Percentiles rank a stretch among this genome's conserved stretches.
Conservation (phyloP, 345 rosid genomes). For the Sonneratia caseolaris region DNA sequence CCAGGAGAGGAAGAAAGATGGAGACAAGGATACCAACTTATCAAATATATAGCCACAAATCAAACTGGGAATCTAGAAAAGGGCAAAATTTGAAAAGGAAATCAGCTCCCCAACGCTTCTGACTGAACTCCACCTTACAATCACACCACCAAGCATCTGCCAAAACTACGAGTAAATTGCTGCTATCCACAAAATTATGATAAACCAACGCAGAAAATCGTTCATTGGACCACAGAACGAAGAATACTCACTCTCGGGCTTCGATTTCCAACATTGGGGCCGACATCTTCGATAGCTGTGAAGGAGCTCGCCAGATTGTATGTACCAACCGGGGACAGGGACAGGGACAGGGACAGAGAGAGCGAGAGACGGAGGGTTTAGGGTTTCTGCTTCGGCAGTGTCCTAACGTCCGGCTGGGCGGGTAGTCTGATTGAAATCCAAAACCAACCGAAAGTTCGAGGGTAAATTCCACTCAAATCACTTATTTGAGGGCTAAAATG, state of each 20-base stretch:
- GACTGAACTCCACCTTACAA: neutral
- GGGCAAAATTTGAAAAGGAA: neutral
- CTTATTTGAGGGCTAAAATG: neutral
- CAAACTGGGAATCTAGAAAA: neutral
- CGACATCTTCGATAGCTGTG: slow-evolving; percentile 31
- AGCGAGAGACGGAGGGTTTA: slow-evolving; percentile 7
- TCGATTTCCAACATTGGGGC: slow-evolving; percentile 68
- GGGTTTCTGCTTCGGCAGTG: slow-evolving; percentile 9
- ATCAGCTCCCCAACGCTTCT: neutral
- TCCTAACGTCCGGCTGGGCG: slow-evolving; percentile 1
- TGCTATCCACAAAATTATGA: neutral
- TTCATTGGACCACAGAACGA: neutral
- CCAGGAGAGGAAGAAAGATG: too few relatives aligned
- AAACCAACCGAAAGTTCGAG: neutral
- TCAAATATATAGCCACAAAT: neutral
- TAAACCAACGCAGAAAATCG: neutral
- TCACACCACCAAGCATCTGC: neutral
- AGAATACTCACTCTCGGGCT: slow-evolving; percentile 65
- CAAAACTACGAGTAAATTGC: too few relatives aligned
- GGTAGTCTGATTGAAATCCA: neutral
- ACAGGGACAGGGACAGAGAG: neutral
- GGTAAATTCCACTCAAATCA: neutral
- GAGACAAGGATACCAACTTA: neutral
- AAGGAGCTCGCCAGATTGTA: neutral
- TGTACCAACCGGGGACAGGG: neutral